phyloP scores from a whole-genome alignment of 306 rosid genomes.

The Heteromeles arbutifolia region DNA sequence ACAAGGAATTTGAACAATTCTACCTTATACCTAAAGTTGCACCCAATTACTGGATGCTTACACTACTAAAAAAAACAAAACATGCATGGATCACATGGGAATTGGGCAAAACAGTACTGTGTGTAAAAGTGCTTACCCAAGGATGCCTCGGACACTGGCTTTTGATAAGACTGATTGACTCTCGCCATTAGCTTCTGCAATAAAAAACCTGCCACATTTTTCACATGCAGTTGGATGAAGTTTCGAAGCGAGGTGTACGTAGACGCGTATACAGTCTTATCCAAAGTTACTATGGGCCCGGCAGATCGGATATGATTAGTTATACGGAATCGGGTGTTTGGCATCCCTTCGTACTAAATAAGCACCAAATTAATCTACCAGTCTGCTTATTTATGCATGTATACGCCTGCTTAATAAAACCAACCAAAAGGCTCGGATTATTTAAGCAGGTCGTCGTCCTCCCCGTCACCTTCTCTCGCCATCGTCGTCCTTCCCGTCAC shows the following conservation, averaged over 20 bases:
- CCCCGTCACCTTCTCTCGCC: too few relatives aligned
- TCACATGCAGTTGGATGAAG: not conserved
- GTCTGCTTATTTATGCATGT: too few relatives aligned
- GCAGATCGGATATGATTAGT: too few relatives aligned
- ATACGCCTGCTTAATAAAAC: too few relatives aligned
- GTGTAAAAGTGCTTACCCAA: not conserved
- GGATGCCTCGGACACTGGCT: not conserved
- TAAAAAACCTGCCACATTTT: not conserved
- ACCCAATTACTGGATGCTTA: not conserved
- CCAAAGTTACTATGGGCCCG: not conserved
- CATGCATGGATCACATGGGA: not conserved
- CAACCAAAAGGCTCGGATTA: too few relatives aligned
- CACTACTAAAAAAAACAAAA: not conserved
- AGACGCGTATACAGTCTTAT: not conserved
- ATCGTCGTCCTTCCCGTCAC: too few relatives aligned
- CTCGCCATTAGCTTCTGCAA: not conserved
- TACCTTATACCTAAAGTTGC: not conserved
- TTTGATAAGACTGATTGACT: not conserved
- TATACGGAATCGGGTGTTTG: too few relatives aligned
- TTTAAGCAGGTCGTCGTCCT: too few relatives aligned
- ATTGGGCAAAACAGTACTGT: not conserved
- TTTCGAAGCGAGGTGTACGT: not conserved
- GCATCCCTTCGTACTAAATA: too few relatives aligned
- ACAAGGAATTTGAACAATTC: not conserved
- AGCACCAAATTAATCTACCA: too few relatives aligned